A percentile compares a stretch with the other conserved stretches of the same genome.
These are phyloP conservation scores for Quercus wislizeni DNA, from an alignment of 306 rosid genomes.

Conservation along the genomic window DNA sequence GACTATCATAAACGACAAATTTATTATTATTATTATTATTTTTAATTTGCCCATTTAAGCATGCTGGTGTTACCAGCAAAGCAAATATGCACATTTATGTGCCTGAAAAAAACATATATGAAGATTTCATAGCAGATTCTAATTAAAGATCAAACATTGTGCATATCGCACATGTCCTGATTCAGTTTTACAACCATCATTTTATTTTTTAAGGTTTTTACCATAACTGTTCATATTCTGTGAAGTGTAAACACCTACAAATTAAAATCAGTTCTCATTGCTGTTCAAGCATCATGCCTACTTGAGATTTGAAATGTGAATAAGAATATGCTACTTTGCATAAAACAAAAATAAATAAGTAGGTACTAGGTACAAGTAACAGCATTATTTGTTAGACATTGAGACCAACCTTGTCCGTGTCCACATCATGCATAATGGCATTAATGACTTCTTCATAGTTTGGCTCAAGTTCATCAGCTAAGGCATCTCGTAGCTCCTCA, in stretches of 20 bases:
- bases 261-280: not conserved
- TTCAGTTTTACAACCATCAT: not conserved
- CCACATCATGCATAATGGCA: constrained; percentile 87
- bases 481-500: constrained; percentile 67
- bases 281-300: not conserved
- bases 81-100: not conserved
- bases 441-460: constrained; percentile 67
- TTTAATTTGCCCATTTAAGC: not conserved
- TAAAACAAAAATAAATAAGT: not conserved
- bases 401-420: constrained; percentile 82
- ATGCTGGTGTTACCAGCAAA: not conserved
- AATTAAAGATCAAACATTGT: not conserved
- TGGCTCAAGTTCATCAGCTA: constrained; percentile 57
- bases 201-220: not conserved
- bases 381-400: not conserved
- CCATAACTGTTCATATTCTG: not conserved
- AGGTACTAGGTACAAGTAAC: too few species aligned
- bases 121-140: too few species aligned
- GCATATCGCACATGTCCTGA: not conserved
- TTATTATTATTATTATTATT: not conserved
- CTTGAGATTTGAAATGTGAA: not conserved
- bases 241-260: not conserved
- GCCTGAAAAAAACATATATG: too few species aligned
- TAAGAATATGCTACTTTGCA: not conserved
- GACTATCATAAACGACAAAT: not conserved